A percentile compares a stretch with the other conserved stretches of the same genome.
Evolutionary conservation across 257 asterid genomes (phyloP).

Genomic region (Phtheirospermum japonicum): DNA sequence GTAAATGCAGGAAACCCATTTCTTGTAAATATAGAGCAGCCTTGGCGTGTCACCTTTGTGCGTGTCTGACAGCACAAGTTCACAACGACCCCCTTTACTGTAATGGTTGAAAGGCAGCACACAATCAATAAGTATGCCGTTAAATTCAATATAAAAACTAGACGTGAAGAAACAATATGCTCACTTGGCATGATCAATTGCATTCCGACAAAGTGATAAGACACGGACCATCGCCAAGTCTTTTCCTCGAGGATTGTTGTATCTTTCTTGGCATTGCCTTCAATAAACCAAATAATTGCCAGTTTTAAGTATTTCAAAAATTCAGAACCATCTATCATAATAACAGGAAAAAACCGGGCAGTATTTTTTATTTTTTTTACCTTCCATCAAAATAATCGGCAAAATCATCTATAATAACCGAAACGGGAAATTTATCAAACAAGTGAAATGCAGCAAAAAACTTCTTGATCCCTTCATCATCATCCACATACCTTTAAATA

Average conservation of each 20-base stretch:
- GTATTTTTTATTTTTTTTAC: slow-evolving; percentile 26
- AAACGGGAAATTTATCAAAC: slow-evolving; percentile 52
- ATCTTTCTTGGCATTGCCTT: slow-evolving; percentile 71
- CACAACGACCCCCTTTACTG: slow-evolving; percentile 55
- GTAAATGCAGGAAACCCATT: slow-evolving; percentile 86
- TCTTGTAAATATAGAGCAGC: slow-evolving; percentile 75
- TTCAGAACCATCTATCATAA: background rate
- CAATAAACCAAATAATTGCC: slow-evolving; percentile 22
- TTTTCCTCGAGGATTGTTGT: slow-evolving; percentile 73
- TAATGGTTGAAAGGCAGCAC: background rate
- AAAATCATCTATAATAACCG: slow-evolving; percentile 74
- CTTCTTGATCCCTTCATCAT: slow-evolving; percentile 73
- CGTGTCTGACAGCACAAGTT: slow-evolving; percentile 70
- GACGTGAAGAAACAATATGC: no score
- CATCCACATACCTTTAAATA: slow-evolving; percentile 66
- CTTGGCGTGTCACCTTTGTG: slow-evolving; percentile 77
- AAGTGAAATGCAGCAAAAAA: slow-evolving; percentile 91
- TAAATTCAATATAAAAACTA: slow-evolving; percentile 2
- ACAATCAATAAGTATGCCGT: slow-evolving; percentile 13
- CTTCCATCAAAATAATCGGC: slow-evolving; percentile 71
- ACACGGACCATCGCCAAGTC: slow-evolving; percentile 83
- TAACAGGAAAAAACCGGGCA: background rate
- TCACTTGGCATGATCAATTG: slow-evolving; percentile 70
- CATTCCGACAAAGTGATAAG: slow-evolving; percentile 67
- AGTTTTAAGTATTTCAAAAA: no score